A percentile compares a stretch with the other conserved stretches of the same genome.
Conservation (phyloP, 768 basidiomycete genomes). For the Pisolithus sp. region DNA sequence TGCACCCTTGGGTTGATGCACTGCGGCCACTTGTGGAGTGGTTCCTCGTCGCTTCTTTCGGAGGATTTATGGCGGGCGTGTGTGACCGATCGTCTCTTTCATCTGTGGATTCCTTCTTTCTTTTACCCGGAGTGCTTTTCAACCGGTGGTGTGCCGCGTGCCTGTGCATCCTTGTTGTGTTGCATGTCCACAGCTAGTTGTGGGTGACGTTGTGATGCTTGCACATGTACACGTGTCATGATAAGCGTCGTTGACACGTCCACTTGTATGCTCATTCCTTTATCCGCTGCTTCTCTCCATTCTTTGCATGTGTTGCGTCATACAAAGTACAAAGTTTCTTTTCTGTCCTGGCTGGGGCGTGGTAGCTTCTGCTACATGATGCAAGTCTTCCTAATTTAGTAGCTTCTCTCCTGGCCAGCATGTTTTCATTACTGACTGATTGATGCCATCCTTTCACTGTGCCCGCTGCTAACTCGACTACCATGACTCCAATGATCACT, state of each 20-base stretch:
- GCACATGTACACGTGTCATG: background rate
- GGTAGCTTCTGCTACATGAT: background rate
- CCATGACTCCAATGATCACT: too few species aligned
- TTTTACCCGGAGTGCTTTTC: too few species aligned
- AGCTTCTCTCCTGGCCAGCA: background rate
- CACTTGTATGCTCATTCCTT: background rate
- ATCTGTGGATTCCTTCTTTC: too few species aligned
- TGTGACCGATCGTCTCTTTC: too few species aligned
- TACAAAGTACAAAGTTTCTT: conserved; percentile 4
- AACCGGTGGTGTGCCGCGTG: too few species aligned
- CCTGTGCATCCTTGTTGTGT: too few species aligned
- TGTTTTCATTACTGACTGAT: conserved; percentile 11
- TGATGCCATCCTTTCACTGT: conserved; percentile 1
- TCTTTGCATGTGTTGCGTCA: background rate
- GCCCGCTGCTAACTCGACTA: too few species aligned
- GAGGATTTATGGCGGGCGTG: too few species aligned
- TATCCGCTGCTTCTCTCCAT: background rate
- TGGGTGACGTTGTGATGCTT: too few species aligned
- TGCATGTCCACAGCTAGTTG: too few species aligned
- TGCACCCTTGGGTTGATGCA: background rate
- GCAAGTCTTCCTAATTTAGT: background rate
- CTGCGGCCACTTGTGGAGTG: background rate
- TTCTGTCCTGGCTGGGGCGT: background rate
- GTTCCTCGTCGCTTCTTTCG: too few species aligned
- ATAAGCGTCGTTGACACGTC: background rate